Conservation (phyloP, 1,284 basidiomycete species). For the Cutaneotrichosporon mucoides region DNA sequence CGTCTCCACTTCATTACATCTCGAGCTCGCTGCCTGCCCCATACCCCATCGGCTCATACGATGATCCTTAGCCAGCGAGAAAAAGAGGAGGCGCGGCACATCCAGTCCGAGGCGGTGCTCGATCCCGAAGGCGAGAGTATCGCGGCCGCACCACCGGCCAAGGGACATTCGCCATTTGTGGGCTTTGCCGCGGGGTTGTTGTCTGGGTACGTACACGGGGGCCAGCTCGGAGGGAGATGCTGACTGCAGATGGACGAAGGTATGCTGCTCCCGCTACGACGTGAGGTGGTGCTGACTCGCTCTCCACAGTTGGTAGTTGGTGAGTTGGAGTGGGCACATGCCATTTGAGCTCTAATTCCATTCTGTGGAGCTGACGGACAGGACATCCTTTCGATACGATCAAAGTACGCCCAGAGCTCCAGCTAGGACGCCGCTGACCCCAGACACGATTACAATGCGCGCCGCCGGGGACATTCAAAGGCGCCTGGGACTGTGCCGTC, state of each 20-base stretch:
- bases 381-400: conserved; percentile 48
- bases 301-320: too few relatives aligned
- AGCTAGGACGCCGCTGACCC: neutral
- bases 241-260: conserved; percentile 30
- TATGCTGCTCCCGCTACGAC: too few relatives aligned
- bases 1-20: neutral
- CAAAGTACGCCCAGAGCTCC: conserved; percentile 30
- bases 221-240: neutral
- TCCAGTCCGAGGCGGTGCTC: conserved; percentile 15
- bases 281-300: too few relatives aligned
- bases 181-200: conserved; percentile 47
- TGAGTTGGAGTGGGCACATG: too few relatives aligned
- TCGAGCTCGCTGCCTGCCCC: too few relatives aligned
- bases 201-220: conserved; percentile 33
- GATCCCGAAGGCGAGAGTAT: conserved; percentile 19
- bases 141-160: conserved; percentile 6
- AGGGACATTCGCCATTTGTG: conserved; percentile 37
- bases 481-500: conserved; percentile 43
- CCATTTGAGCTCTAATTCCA: too few relatives aligned
- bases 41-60: neutral
- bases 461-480: conserved; percentile 42
- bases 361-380: conserved; percentile 17
- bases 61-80: neutral
- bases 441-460: conserved; percentile 41
- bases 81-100: neutral